A percentile compares a stretch with the other conserved stretches of the same genome.
These are phyloP conservation scores for Vanrija sp. DNA, from an alignment of 1,284 basidiomycete genomes.

Conservation along the genomic window DNA sequence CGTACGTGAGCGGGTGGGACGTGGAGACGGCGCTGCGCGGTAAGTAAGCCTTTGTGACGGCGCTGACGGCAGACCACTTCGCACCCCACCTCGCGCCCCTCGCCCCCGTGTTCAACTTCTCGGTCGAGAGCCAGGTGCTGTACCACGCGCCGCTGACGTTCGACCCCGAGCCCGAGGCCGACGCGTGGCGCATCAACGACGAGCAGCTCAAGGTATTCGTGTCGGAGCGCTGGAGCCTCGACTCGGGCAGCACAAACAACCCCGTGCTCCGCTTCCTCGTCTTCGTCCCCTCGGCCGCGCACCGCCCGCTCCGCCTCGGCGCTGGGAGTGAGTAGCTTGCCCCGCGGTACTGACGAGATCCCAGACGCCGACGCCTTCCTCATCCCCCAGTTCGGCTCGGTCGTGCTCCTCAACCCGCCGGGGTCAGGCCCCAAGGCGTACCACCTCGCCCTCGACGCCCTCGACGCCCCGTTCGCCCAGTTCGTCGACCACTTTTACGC, in stretches of 20 bases:
- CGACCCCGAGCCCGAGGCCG: constrained; percentile 54
- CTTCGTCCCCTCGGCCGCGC: constrained; percentile 71
- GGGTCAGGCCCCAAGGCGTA: constrained; percentile 5
- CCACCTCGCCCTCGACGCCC: constrained; percentile 34
- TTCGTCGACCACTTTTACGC: constrained; percentile 72
- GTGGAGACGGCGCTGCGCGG: constrained; percentile 61
- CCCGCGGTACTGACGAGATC: neutral
- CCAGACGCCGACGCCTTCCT: constrained; percentile 59
- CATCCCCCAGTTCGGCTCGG: constrained; percentile 91
- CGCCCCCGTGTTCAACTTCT: constrained; percentile 74
- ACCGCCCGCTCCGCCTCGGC: constrained; percentile 65
- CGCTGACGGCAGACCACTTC: constrained; percentile 59
- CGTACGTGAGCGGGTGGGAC: constrained; percentile 65
- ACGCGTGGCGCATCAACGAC: constrained; percentile 60
- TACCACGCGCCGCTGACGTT: constrained; percentile 88
- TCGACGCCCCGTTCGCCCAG: constrained; percentile 61
- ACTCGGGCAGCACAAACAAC: constrained; percentile 63
- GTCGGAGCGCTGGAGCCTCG: constrained; percentile 86
- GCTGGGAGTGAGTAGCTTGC: constrained; percentile 53
- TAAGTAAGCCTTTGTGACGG: constrained; percentile 50
- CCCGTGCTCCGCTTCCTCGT: constrained; percentile 89
- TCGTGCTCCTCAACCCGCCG: constrained; percentile 70
- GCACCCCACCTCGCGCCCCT: constrained; percentile 62
- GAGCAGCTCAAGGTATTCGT: constrained; percentile 86
- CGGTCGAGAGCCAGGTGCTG: constrained; percentile 88